A percentile compares a stretch with the other conserved stretches of the same genome.
These are phyloP conservation scores for Diophrys sp. DNA, from an alignment of 73 alveolate species.

Conservation along the genomic window DNA sequence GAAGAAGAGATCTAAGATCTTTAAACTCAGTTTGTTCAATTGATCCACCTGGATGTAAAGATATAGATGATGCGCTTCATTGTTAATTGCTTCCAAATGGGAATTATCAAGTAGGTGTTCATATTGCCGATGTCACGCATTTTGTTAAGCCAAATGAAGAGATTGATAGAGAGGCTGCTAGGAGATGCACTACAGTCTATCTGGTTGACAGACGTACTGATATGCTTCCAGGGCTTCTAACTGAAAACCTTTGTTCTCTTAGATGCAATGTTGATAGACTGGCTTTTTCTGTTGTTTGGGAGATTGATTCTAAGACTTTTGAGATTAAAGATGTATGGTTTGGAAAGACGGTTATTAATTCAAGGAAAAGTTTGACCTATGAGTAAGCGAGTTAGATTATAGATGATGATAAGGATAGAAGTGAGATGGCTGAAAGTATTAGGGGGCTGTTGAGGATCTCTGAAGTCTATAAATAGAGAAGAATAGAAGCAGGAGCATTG, in stretches of 20 bases:
- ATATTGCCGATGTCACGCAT: slow-evolving; percentile 98
- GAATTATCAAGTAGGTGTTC: slow-evolving; percentile 98
- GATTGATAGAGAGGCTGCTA: slow-evolving; percentile 96
- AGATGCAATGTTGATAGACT: slow-evolving; percentile 89
- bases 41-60: slow-evolving; percentile 99
- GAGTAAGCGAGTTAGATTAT: slow-evolving; percentile 46
- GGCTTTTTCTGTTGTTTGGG: slow-evolving; percentile 97
- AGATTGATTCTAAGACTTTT: slow-evolving; percentile 77
- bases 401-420: slow-evolving; percentile 34
- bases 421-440: slow-evolving; percentile 48
- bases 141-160: slow-evolving; percentile 92
- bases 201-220: slow-evolving; percentile 97
- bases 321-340: slow-evolving; percentile 55
- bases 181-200: slow-evolving; percentile 98
- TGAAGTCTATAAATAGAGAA: slow-evolving; percentile 63
- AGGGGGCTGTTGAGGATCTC: slow-evolving; percentile 76
- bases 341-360: slow-evolving; percentile 39
- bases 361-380: slow-evolving; percentile 51
- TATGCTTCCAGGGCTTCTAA: slow-evolving; percentile 97
- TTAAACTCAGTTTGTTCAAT: slow-evolving; percentile 79
- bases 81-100: slow-evolving; percentile 86
- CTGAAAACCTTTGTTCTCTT: slow-evolving; percentile 95
- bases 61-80: slow-evolving; percentile 99
- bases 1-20: slow-evolving; percentile 91
- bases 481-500: slow-evolving; percentile 95